phyloP scores from a whole-genome alignment of 164 flowering plant species.

The Akebia trifoliata region DNA sequence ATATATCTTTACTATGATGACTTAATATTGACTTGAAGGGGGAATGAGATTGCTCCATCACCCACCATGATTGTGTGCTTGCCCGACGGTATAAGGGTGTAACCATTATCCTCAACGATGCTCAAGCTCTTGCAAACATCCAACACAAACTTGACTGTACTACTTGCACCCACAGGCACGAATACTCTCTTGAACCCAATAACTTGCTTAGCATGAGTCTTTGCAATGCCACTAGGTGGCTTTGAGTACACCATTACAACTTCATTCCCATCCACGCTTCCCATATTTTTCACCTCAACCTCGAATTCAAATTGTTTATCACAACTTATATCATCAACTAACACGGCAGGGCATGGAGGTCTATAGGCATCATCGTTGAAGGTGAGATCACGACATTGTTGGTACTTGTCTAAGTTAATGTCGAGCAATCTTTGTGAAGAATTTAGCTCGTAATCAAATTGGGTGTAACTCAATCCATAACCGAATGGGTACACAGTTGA shows the following conservation, averaged over 20 bases:
- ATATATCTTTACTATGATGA: too few species aligned
- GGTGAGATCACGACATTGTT: conserved; percentile 10
- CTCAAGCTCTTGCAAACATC: conserved; percentile 17
- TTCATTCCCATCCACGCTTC: conserved; percentile 4
- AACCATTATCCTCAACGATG: conserved; percentile 7
- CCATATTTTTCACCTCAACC: conserved; percentile 13
- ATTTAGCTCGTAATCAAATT: conserved; percentile 12
- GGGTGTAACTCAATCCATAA: conserved; percentile 38
- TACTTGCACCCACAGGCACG: not conserved
- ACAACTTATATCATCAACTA: conserved; percentile 11
- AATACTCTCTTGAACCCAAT: conserved; percentile 16
- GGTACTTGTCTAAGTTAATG: not conserved
- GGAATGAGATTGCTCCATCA: conserved; percentile 12
- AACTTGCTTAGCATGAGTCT: conserved; percentile 8
- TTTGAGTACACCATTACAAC: conserved; percentile 14
- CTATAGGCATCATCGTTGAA: not conserved
- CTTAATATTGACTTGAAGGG: conserved; percentile 4
- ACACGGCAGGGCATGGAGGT: conserved; percentile 16
- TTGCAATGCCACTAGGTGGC: conserved; percentile 7
- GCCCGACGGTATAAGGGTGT: conserved; percentile 14
- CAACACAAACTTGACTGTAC: conserved; percentile 7
- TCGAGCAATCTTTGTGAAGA: conserved; percentile 8
- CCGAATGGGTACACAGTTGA: too few species aligned
- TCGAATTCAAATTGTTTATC: conserved; percentile 4
- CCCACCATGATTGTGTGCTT: conserved; percentile 16